Base-by-base conservation (phyloP, 2,329 filamentous ascomycete species). In the Xylariaceae sp. region DNA sequence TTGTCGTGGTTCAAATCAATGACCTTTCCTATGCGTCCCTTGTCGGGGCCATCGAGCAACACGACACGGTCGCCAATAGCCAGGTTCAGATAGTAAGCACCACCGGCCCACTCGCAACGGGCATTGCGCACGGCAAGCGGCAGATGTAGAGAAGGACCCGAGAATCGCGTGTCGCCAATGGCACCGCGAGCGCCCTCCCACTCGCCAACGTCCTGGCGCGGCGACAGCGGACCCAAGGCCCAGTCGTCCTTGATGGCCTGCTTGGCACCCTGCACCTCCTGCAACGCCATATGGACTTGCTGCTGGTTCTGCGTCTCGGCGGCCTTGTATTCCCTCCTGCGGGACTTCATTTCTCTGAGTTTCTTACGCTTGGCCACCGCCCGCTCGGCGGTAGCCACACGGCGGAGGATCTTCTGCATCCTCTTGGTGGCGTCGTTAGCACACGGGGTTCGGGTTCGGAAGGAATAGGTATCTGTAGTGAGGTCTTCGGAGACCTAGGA, bases 11-110 rank as follows among this genome's bases (percentile, higher is more conserved):
- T 76, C 51, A 95, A 77, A 1, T 77, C 73, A 61, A 72, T 74
- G 50, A 97, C 83, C n/a, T 77, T 77, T 54, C 90, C 89, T 74
- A 99, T 94, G 77, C 88, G 90, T 69, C 92, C 92, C 77, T 87
- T 88, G 69, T 94, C 89, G 42, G 81, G 82, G 7, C 93, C 92
- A 62, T 88, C 84, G 56, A 91, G 76, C 60, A 97, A 77, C 56
- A 93, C 89, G 37, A 97, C 92, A 61, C 94, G 83, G 74, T 97
- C 94, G 5, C 87, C 86, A 3, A 76, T 70, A 23, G 80, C 82
- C 60, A 92, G 77, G 65, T 85, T 88, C 62, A 89, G 78, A 72
- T 81, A 80, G 66, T 77, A 77, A 37, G 74, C 65, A 42, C 79
- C 80, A 50, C 83, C 81, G n/a, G 80, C 80, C 83, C 83, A 86